These are phyloP conservation scores for Dactylonectria estremocensis DNA, from an alignment of 2,329 filamentous ascomycete species.

Conservation along the genomic window DNA sequence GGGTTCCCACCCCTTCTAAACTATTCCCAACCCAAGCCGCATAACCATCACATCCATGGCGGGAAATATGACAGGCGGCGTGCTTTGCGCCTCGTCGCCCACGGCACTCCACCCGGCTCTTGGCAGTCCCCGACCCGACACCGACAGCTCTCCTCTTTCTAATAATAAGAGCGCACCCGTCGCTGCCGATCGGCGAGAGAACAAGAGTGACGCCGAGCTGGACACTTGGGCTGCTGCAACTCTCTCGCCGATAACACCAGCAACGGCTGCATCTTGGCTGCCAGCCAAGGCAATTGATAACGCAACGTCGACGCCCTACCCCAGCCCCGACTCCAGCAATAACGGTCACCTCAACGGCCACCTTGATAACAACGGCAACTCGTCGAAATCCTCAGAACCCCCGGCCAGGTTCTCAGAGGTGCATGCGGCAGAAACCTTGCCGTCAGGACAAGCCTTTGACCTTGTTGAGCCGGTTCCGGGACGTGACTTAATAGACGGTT, in stretches of 20 bases:
- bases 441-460: constrained; percentile 22
- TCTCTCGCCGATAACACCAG: background rate
- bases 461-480: constrained; percentile 21
- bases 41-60: constrained; percentile 14
- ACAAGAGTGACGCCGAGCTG: background rate
- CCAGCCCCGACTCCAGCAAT: background rate
- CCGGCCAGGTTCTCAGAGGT: constrained; percentile 29
- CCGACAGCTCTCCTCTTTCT: constrained; percentile 35
- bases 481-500: constrained; percentile 23
- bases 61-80: constrained; percentile 48
- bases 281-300: background rate
- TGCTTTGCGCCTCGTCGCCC: constrained; percentile 57
- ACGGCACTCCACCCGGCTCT: constrained; percentile 67
- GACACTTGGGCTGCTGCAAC: background rate
- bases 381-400: background rate
- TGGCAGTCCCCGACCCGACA: constrained; percentile 52
- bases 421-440: constrained; percentile 1
- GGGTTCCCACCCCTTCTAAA: constrained; percentile 3
- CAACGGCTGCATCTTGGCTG: background rate
- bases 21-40: constrained; percentile 23
- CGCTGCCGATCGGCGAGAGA: constrained; percentile 26
- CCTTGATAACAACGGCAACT: constrained; percentile 2
- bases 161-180: constrained; percentile 41
- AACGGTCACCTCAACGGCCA: background rate
- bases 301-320: background rate